Conservation (phyloP, 179 eudicot species). For the Patellifolia procumbens region DNA sequence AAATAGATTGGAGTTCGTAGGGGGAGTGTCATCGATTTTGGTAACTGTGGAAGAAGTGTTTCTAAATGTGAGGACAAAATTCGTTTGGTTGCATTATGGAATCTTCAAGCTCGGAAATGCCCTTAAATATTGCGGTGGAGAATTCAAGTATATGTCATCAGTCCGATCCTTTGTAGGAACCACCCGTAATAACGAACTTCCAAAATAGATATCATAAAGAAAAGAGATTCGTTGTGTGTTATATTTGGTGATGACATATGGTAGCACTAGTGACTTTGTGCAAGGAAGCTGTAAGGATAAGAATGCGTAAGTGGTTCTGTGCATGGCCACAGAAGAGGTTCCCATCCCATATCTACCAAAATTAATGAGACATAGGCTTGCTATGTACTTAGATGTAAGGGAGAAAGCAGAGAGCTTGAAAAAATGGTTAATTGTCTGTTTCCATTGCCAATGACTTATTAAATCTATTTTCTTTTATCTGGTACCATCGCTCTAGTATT, state of each 20-base stretch:
- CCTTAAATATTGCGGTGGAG: background rate
- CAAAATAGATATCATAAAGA: too few relatives aligned
- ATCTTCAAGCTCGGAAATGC: background rate
- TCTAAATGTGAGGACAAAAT: background rate
- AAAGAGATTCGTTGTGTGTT: background rate
- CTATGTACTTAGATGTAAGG: background rate
- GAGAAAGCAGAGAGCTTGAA: background rate
- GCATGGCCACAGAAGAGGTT: background rate
- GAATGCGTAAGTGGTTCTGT: background rate
- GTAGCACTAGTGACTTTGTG: background rate
- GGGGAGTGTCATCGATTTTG: too few relatives aligned
- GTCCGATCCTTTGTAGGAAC: too few relatives aligned
- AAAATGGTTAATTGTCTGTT: background rate
- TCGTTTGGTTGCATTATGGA: background rate
- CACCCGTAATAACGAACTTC: too few relatives aligned
- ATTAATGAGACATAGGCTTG: background rate
- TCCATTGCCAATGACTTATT: background rate
- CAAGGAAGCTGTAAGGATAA: background rate
- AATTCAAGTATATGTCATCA: too few relatives aligned
- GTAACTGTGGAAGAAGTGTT: too few relatives aligned
- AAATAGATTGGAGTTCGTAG: too few relatives aligned
- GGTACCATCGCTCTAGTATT: background rate
- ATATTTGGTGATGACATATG: background rate
- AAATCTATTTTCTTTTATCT: background rate
- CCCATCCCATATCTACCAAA: background rate